These are phyloP conservation scores for Setaria italica DNA, from an alignment of 202 grass and related monocot species.

Conservation along the genomic window DNA sequence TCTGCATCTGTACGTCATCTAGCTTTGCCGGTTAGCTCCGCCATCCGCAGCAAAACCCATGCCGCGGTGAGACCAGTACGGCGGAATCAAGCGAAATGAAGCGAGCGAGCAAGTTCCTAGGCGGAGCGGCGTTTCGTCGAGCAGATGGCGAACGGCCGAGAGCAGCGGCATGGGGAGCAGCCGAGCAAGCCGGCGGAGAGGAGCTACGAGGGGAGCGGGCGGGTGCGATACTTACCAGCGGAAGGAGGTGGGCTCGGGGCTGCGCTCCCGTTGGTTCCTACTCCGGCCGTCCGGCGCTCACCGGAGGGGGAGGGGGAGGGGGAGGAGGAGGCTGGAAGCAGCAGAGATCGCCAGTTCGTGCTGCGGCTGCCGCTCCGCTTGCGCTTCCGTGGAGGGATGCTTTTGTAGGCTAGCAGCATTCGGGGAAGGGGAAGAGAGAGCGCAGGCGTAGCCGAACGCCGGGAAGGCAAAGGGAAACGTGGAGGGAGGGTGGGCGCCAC, in stretches of 20 bases:
- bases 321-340: background rate
- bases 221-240: constrained; percentile 38
- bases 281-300: constrained; percentile 23
- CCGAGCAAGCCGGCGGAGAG: background rate
- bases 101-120: constrained; percentile 1
- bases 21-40: background rate
- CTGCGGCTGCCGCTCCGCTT: background rate
- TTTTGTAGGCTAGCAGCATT: background rate
- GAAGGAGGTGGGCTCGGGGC: background rate
- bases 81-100: background rate
- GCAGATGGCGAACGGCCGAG: background rate
- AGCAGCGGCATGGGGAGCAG: background rate
- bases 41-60: background rate
- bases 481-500: constrained; percentile 40
- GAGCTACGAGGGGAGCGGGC: background rate
- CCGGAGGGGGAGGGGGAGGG: constrained; percentile 5
- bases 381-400: background rate
- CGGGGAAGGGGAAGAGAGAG: background rate
- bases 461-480: constrained; percentile 14
- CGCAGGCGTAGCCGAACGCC: background rate
- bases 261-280: background rate
- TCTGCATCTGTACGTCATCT: background rate
- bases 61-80: background rate
- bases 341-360: constrained; percentile 1
- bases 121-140: constrained; percentile 48